These are phyloP conservation scores for Fagopyrum tataricum DNA, from an alignment of 148 eudicot genomes.

Conservation along the genomic window DNA sequence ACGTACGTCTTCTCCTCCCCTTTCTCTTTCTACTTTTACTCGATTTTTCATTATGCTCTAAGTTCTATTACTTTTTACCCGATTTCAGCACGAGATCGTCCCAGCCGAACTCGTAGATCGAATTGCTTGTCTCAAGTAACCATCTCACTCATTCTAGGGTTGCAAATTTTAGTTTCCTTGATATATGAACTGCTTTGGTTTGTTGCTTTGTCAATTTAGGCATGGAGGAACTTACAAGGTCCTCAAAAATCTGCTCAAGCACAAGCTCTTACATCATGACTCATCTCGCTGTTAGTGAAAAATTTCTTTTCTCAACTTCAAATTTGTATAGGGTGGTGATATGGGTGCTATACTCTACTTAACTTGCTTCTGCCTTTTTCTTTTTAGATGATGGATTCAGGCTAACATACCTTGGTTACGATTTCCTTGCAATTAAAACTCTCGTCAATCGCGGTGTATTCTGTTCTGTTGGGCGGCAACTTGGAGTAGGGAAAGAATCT, in stretches of 20 bases:
- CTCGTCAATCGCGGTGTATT: constrained; percentile 86
- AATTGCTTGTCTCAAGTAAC: constrained; percentile 82
- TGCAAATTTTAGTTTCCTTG: background rate
- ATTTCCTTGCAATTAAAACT: constrained; percentile 93
- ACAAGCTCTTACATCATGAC: constrained; percentile 91
- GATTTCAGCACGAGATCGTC: constrained; percentile 82
- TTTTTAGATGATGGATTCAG: constrained; percentile 81
- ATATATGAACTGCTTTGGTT: background rate
- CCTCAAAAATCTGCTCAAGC: constrained; percentile 91
- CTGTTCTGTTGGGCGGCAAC: constrained; percentile 80
- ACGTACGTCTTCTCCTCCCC: constrained; percentile 26
- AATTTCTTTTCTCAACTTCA: background rate
- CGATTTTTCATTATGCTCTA: background rate
- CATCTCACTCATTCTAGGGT: background rate
- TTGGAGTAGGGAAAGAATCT: constrained; percentile 96
- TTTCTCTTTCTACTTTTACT: background rate
- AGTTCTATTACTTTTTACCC: background rate
- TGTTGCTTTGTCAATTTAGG: constrained; percentile 25
- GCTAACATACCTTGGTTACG: constrained; percentile 92
- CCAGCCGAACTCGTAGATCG: constrained; percentile 74
- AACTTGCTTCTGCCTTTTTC: background rate
- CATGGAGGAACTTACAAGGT: constrained; percentile 96
- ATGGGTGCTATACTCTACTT: background rate
- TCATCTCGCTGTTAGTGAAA: constrained; percentile 66
- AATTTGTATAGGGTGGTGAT: background rate